Evolutionary conservation across 2,329 filamentous ascomycete genomes (phyloP).

Genomic region (Penicillium crustosum): DNA sequence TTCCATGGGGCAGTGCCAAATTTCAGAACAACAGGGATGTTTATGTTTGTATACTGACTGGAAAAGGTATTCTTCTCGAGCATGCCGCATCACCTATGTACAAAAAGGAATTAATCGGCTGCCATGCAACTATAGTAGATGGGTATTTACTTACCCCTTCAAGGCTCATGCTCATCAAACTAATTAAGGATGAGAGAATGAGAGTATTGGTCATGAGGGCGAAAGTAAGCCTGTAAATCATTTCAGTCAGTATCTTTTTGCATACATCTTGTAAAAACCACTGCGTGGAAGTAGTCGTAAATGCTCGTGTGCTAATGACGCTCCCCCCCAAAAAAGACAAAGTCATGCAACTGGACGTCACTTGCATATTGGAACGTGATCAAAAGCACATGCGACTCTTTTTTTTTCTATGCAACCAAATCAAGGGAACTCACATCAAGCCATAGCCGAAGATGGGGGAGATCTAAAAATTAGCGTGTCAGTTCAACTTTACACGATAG

Average conservation of each 20-base stretch:
- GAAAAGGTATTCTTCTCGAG: conserved; percentile 62
- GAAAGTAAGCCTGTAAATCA: conserved; percentile 52
- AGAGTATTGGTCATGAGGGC: conserved; percentile 62
- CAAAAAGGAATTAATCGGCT: conserved; percentile 3
- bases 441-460: conserved; percentile 43
- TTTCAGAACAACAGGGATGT: neutral
- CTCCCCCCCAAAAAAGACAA: neutral
- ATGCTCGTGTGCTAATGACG: neutral
- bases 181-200: conserved; percentile 60
- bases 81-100: conserved; percentile 58
- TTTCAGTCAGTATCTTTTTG: conserved; percentile 15
- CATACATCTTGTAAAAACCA: neutral
- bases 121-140: conserved; percentile 6
- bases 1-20: neutral
- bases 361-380: conserved; percentile 36
- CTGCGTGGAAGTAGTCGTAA: conserved; percentile 21
- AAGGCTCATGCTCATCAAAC: conserved; percentile 58
- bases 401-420: conserved; percentile 13
- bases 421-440: conserved; percentile 37
- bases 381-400: conserved; percentile 30
- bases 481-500: conserved; percentile 38
- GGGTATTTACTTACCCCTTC: conserved; percentile 49
- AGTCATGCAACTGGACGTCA: conserved; percentile 6
- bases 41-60: conserved; percentile 48
- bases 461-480: conserved; percentile 41